Evolutionary conservation across 2,329 filamentous ascomycete genomes (phyloP).

Genomic region (Xenoacremonium recifei): DNA sequence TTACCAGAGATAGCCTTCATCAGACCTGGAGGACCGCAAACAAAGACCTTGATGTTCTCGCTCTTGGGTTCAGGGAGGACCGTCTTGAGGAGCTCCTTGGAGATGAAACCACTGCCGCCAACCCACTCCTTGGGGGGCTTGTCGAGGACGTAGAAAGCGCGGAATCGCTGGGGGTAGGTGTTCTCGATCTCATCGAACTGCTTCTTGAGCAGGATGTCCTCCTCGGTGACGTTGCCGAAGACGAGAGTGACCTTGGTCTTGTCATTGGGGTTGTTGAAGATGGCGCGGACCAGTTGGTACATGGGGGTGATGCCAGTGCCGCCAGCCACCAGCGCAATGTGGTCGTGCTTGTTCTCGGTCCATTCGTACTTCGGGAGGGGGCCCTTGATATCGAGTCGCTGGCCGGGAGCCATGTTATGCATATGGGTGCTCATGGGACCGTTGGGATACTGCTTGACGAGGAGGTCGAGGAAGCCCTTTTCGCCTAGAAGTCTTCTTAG

Average conservation of each 20-base stretch:
- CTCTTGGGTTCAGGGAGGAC: constrained; percentile 90
- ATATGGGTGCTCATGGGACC: constrained; percentile 92
- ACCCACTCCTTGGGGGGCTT: constrained; percentile 77
- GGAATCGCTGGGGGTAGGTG: constrained; percentile 91
- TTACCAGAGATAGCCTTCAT: constrained; percentile 89
- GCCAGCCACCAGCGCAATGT: constrained; percentile 85
- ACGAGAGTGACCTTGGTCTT: constrained; percentile 97
- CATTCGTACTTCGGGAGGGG: constrained; percentile 93
- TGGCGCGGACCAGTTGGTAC: constrained; percentile 88
- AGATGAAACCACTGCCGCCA: constrained; percentile 77
- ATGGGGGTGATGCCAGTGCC: constrained; percentile 97
- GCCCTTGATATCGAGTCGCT: constrained; percentile 88
- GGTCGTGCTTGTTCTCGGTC: constrained; percentile 87
- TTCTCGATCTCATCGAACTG: constrained; percentile 89
- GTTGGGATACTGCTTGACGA: constrained; percentile 88
- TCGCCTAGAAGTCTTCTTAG: constrained; percentile 50
- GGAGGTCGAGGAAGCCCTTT: constrained; percentile 78
- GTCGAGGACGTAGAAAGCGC: constrained; percentile 90
- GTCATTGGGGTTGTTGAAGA: constrained; percentile 95
- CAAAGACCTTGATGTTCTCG: constrained; percentile 93
- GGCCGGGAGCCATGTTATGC: constrained; percentile 77
- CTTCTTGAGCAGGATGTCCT: constrained; percentile 87
- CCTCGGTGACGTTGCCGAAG: constrained; percentile 85
- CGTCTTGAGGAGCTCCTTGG: constrained; percentile 90
- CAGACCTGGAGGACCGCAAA: constrained; percentile 88